Evolutionary conservation across 139 green algal species (phyloP).

Genomic region (Chlorella sorokiniana): DNA sequence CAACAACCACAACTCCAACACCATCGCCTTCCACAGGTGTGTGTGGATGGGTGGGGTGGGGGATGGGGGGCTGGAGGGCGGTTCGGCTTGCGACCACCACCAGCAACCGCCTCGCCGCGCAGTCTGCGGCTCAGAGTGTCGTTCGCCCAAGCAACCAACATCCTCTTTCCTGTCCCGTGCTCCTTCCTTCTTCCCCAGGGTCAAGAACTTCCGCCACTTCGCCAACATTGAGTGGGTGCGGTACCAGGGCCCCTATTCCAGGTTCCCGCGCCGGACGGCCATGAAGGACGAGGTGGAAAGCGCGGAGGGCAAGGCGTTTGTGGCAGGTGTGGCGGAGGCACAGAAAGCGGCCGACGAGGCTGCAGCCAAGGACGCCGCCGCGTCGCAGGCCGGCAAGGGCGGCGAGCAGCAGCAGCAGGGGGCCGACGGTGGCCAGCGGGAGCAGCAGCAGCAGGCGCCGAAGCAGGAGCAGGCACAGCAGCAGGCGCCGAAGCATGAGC

Average conservation of each 20-base stretch:
- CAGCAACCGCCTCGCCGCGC: not conserved
- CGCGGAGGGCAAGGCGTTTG: not conserved
- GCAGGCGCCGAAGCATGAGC: not conserved
- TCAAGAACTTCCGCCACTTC: slow-evolving; percentile 31
- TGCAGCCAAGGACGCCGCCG: not conserved
- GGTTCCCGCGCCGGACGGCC: not conserved
- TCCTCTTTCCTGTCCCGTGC: not conserved
- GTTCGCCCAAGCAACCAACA: not conserved
- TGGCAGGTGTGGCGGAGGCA: not conserved
- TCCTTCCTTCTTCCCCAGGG: not conserved
- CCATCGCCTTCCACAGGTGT: slow-evolving; percentile 39
- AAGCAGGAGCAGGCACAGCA: not conserved
- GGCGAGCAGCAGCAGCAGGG: not conserved
- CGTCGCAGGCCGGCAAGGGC: not conserved
- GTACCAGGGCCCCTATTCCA: slow-evolving; percentile 1
- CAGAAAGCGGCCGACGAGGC: slow-evolving; percentile 6
- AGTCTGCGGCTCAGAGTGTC: not conserved
- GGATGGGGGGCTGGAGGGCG: not conserved
- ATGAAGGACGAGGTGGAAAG: slow-evolving; percentile 22
- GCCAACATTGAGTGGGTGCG: slow-evolving; percentile 33
- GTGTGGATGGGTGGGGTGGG: not conserved
- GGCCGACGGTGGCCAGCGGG: not conserved
- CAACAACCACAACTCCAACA: slow-evolving; percentile 46
- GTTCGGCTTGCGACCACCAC: not conserved
- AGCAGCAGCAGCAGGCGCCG: not conserved